phyloP scores from a whole-genome alignment of 352 stramenopile genomes.

The Phytopythium vexans region DNA sequence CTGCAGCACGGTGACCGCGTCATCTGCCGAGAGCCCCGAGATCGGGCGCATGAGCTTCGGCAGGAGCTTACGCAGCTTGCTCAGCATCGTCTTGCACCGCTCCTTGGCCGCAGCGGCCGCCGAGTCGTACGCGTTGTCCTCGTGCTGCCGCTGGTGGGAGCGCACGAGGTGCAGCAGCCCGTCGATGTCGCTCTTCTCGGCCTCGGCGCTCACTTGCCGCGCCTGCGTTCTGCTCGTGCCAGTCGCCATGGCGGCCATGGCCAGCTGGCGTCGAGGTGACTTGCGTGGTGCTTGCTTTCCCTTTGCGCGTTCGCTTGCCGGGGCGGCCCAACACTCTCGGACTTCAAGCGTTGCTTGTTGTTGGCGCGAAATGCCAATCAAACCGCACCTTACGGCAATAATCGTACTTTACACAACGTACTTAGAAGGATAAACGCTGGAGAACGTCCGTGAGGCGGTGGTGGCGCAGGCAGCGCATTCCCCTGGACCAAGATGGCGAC shows the following conservation, averaged over 20 bases:
- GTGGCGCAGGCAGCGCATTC: constrained; percentile 3
- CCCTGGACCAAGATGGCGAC: constrained; percentile 50
- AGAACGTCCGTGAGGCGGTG: background rate
- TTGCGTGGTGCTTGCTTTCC: constrained; percentile 1
- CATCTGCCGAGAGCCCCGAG: constrained; percentile 23
- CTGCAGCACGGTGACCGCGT: constrained; percentile 34
- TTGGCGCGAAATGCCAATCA: too few species aligned
- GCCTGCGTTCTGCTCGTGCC: background rate
- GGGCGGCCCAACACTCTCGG: constrained; percentile 9
- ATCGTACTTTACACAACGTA: background rate
- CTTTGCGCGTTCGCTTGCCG: constrained; percentile 3
- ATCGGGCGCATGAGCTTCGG: constrained; percentile 66
- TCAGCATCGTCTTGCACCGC: constrained; percentile 64
- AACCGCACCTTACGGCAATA: too few species aligned
- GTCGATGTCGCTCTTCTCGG: constrained; percentile 49
- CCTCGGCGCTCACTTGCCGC: constrained; percentile 14
- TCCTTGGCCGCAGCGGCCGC: constrained; percentile 27
- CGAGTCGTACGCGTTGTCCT: constrained; percentile 36
- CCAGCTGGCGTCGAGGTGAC: constrained; percentile 7
- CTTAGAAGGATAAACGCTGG: background rate
- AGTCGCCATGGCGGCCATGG: background rate
- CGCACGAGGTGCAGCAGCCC: constrained; percentile 41
- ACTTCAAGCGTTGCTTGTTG: constrained; percentile 6
- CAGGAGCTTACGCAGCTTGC: constrained; percentile 63
- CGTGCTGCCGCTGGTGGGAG: constrained; percentile 45